Base-by-base conservation (phyloP, 768 basidiomycete species). In the Ephemerocybe angulata region DNA sequence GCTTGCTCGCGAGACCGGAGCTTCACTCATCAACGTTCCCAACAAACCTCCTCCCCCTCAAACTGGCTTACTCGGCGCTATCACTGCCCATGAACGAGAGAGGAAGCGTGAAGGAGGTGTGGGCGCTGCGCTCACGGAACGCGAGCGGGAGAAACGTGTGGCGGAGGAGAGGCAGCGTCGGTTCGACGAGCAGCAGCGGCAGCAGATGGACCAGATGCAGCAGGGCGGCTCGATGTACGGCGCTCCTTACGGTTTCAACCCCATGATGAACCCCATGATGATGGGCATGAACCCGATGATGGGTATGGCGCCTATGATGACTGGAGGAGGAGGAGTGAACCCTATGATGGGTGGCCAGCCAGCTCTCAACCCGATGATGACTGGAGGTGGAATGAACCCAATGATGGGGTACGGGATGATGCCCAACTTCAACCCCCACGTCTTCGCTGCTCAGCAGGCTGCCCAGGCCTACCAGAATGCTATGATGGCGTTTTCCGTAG, bases 21-120 rank as follows among this genome's bases (percentile, higher is more conserved):
- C 84, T 15, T 93, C 93, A 3, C 80, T 98, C 51, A 86, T 98
- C 74, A 95, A 96, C 67, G 92, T 99, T n/a, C 93, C 92, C 3
- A 84, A 86, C 65, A 96, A 96, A 66, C 93, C 95, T 0, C 93
- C 92, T 0, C 91, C 93, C 2, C 95, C 97, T 7, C 93, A 96
- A 71, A 92, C 90, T 40, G 97, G 97, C 35, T 80, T 98, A 40
- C 84, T 99, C 47, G 97, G 97, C 17, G 96, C 96, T 2, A 93
- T 98, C 63, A 93, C 93, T 40, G 91, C 89, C 8, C 93, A 97
- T 67, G 93, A 99, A 70, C 82, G 92, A 50, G 96, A 98, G 54
- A 80, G 93, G 57, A 93, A 96, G 65, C 86, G 93, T 27, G 94
- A 96, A 55, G 95, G 97, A 50, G 96, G 96, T 33, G 84, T 98